Evolutionary conservation across 1,284 basidiomycete species (phyloP).

Genomic region (Ustilago crameri): DNA sequence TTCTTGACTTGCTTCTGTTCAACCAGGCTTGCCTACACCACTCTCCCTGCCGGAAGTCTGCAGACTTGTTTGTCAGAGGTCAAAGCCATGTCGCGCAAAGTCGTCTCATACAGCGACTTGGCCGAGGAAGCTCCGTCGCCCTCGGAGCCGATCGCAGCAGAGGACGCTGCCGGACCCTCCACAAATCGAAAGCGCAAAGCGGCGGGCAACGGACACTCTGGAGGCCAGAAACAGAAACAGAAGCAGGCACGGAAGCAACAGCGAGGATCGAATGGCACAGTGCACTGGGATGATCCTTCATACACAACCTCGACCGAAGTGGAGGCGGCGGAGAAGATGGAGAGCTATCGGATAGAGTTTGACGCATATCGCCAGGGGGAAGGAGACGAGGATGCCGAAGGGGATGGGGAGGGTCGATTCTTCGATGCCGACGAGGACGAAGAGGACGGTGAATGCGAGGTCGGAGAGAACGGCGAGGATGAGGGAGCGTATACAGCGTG

Average conservation of each 20-base stretch:
- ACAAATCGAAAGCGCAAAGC: neutral
- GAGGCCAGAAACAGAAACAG: neutral
- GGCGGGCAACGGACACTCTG: neutral
- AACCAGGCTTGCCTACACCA: too few relatives aligned
- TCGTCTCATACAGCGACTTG: constrained; percentile 34
- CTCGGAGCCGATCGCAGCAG: neutral
- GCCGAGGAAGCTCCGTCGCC: constrained; percentile 1
- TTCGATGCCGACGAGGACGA: too few relatives aligned
- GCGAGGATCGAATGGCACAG: neutral
- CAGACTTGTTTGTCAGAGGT: too few relatives aligned
- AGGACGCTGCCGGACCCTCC: constrained; percentile 4
- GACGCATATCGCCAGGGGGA: neutral
- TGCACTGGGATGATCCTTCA: constrained; percentile 36
- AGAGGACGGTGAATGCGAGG: neutral
- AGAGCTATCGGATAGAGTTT: neutral
- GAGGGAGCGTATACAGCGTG: constrained; percentile 7
- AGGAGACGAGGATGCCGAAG: neutral
- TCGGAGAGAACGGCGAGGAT: neutral
- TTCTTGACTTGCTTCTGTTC: too few relatives aligned
- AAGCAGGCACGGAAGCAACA: neutral
- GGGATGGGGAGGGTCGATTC: neutral
- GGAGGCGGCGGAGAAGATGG: neutral
- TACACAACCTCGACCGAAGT: neutral
- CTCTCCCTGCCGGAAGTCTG: too few relatives aligned
- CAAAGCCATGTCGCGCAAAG: constrained; percentile 31